phyloP scores from a whole-genome alignment of 2,329 filamentous ascomycete genomes.

The Cercospora sojina region DNA sequence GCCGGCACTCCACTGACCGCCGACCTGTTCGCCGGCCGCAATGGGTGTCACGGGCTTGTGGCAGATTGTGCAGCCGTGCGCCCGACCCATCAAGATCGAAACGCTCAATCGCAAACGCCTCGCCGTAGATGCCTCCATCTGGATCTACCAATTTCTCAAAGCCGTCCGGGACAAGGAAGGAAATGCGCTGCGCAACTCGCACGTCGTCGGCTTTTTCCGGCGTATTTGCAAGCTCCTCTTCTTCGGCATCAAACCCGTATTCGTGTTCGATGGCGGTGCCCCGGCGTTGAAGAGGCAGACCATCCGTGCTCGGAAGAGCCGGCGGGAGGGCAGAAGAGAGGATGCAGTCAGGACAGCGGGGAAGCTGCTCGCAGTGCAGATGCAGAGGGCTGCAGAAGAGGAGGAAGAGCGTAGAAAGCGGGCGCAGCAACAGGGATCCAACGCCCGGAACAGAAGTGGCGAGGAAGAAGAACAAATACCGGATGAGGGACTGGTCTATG shows the following conservation, averaged over 20 bases:
- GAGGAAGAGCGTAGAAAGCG: constrained; percentile 66
- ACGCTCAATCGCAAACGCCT: constrained; percentile 95
- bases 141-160: constrained; percentile 99
- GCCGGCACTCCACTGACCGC: neutral
- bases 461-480: constrained; percentile 66
- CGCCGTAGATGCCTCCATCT: constrained; percentile 96
- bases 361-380: constrained; percentile 87
- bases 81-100: constrained; percentile 91
- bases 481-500: constrained; percentile 78
- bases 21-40: neutral
- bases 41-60: constrained; percentile 99
- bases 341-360: constrained; percentile 91
- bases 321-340: constrained; percentile 83
- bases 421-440: constrained; percentile 38
- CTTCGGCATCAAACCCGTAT: constrained; percentile 93
- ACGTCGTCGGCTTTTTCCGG: constrained; percentile 96
- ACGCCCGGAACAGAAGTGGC: constrained; percentile 42
- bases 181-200: constrained; percentile 91
- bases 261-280: constrained; percentile 96
- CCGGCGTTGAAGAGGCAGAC: constrained; percentile 89
- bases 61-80: constrained; percentile 93
- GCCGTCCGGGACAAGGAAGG: constrained; percentile 98
- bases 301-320: constrained; percentile 71
- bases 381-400: constrained; percentile 86
- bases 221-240: constrained; percentile 97